Percentiles rank a stretch among this genome's conserved stretches.
Evolutionary conservation across 306 rosid species (phyloP).

Genomic region (Gleditsia sinensis): DNA sequence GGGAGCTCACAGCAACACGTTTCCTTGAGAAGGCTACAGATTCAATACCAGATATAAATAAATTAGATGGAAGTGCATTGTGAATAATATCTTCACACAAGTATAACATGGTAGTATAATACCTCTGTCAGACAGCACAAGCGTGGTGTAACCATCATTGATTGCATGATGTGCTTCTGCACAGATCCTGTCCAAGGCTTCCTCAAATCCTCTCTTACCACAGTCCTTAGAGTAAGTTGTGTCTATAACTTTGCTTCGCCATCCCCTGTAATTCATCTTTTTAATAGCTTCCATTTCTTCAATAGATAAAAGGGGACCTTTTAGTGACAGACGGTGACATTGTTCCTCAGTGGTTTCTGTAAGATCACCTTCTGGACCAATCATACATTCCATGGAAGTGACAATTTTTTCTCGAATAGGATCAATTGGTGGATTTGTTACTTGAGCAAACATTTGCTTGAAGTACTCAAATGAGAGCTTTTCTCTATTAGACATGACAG

Average conservation of each 20-base stretch:
- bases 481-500: constrained; percentile 89
- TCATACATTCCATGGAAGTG: constrained; percentile 94
- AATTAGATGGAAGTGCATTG: constrained; percentile 9
- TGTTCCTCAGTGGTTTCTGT: constrained; percentile 90
- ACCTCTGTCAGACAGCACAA: constrained; percentile 97
- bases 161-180: constrained; percentile 81
- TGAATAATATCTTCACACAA: neutral
- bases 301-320: constrained; percentile 75
- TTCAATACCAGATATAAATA: constrained; percentile 25
- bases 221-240: constrained; percentile 73
- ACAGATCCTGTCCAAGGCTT: constrained; percentile 84
- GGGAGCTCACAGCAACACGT: constrained; percentile 89
- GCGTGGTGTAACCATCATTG: constrained; percentile 74
- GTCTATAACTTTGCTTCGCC: constrained; percentile 89
- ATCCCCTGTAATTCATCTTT: constrained; percentile 84
- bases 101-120: constrained; percentile 25
- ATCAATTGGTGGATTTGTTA: constrained; percentile 97
- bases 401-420: constrained; percentile 96
- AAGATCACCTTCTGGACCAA: constrained; percentile 98
- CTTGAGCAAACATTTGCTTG: constrained; percentile 99
- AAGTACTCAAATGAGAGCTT: constrained; percentile 93
- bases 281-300: constrained; percentile 88
- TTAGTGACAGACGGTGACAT: constrained; percentile 88
- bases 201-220: constrained; percentile 84
- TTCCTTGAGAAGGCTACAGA: constrained; percentile 76